Conservation (phyloP, 2,329 filamentous ascomycete species). For the Corynespora cassiicola region DNA sequence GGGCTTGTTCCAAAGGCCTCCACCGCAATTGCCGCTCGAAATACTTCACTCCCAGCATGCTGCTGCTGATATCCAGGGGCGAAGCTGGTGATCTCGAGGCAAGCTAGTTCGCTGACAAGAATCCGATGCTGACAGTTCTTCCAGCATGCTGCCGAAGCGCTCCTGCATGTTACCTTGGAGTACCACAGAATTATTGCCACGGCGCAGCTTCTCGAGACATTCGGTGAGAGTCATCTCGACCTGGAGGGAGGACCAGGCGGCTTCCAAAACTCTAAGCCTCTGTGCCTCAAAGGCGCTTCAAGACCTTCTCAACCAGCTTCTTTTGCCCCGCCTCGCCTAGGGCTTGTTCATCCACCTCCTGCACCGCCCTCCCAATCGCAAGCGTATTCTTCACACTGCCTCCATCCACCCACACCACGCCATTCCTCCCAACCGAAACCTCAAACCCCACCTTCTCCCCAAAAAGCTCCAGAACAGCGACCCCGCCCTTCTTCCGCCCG, state of each 20-base stretch:
- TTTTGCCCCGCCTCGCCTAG: conserved; percentile 71
- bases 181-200: conserved; percentile 8
- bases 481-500: conserved; percentile 63
- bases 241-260: too few relatives aligned
- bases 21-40: too few relatives aligned
- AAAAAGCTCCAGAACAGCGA: conserved; percentile 81
- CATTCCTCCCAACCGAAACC: conserved; percentile 91
- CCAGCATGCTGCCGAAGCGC: conserved; percentile 15
- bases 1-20: too few relatives aligned
- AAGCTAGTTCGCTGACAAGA: too few relatives aligned
- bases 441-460: conserved; percentile 88
- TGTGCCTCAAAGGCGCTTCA: conserved; percentile 63
- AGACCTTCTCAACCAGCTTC: conserved; percentile 70
- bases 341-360: conserved; percentile 74
- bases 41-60: too few relatives aligned
- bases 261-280: too few relatives aligned
- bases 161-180: conserved; percentile 15
- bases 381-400: conserved; percentile 75
- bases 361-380: conserved; percentile 78
- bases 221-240: too few relatives aligned
- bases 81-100: too few relatives aligned
- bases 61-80: too few relatives aligned
- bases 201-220: too few relatives aligned
- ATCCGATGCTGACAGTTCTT: too few relatives aligned
- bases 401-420: conserved; percentile 88